phyloP scores from a whole-genome alignment of 2,329 filamentous ascomycete genomes.

The Aspergillus terreus region DNA sequence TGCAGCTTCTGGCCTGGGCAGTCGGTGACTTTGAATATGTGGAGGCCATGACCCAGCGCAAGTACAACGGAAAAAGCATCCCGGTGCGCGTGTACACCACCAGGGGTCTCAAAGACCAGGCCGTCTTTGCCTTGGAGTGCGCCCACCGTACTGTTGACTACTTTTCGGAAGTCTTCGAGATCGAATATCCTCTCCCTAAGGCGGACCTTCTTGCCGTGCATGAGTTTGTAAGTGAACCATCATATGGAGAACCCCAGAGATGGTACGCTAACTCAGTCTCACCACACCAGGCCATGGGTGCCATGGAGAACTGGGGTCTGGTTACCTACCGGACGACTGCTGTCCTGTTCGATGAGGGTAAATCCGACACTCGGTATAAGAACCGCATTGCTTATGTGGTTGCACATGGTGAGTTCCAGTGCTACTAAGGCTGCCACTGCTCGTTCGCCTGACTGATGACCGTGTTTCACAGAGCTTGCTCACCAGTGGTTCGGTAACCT shows the following conservation, averaged over 20 bases:
- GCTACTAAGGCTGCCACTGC: background rate
- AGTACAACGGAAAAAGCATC: conserved; percentile 85
- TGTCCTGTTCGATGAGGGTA: conserved; percentile 90
- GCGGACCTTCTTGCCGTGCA: conserved; percentile 86
- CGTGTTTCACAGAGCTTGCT: conserved; percentile 63
- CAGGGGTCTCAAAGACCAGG: conserved; percentile 88
- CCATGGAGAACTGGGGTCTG: conserved; percentile 96
- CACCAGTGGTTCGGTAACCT: conserved; percentile 97
- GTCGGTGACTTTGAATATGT: conserved; percentile 96
- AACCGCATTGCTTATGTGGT: conserved; percentile 96
- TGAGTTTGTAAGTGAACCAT: conserved; percentile 68
- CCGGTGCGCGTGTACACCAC: conserved; percentile 96
- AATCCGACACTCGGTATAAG: conserved; percentile 84
- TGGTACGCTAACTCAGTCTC: conserved; percentile 33
- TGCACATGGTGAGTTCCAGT: conserved; percentile 60
- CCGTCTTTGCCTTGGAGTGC: conserved; percentile 82
- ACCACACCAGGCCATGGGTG: conserved; percentile 52
- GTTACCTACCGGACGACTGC: conserved; percentile 95
- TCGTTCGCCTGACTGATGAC: conserved; percentile 4
- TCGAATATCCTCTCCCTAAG: conserved; percentile 91
- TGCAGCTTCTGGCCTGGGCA: conserved; percentile 84
- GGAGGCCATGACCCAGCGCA: conserved; percentile 82
- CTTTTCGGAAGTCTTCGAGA: conserved; percentile 89
- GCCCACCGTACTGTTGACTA: conserved; percentile 92
- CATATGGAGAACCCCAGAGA: background rate